Conservation (phyloP, 2,329 filamentous ascomycete species). For the Phialophora expanda region DNA sequence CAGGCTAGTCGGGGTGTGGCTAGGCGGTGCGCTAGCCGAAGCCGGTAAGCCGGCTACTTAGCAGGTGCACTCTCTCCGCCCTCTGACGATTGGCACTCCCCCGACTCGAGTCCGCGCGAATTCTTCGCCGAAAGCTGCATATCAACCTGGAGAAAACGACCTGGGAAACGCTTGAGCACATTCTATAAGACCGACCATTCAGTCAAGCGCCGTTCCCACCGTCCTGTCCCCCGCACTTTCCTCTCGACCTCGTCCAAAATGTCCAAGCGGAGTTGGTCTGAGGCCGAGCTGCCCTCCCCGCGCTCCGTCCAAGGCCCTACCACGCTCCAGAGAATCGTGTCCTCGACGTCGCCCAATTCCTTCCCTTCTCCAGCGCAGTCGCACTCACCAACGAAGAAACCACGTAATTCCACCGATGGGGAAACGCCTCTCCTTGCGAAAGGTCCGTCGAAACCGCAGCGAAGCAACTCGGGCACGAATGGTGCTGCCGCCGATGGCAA, state of each 20-base stretch:
- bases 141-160: background rate
- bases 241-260: slow-evolving; percentile 16
- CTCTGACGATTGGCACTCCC: slow-evolving; percentile 1
- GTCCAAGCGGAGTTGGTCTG: slow-evolving; percentile 40
- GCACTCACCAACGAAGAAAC: slow-evolving; percentile 35
- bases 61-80: slow-evolving; percentile 1
- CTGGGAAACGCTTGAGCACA: background rate
- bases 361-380: slow-evolving; percentile 31
- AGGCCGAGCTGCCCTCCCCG: slow-evolving; percentile 39
- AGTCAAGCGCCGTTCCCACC: background rate
- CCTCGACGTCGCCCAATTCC: slow-evolving; percentile 31
- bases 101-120: slow-evolving; percentile 4
- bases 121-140: slow-evolving; percentile 1
- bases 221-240: background rate
- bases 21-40: background rate
- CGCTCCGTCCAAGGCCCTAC: slow-evolving; percentile 25
- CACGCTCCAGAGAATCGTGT: slow-evolving; percentile 23
- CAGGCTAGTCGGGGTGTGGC: background rate
- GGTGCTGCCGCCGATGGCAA: slow-evolving; percentile 29
- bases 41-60: background rate
- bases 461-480: slow-evolving; percentile 34
- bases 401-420: slow-evolving; percentile 33
- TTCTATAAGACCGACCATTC: background rate
- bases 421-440: slow-evolving; percentile 33
- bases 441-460: slow-evolving; percentile 30